Conservation (phyloP, 2,329 filamentous ascomycete genomes). For the Colletotrichum sp. region DNA sequence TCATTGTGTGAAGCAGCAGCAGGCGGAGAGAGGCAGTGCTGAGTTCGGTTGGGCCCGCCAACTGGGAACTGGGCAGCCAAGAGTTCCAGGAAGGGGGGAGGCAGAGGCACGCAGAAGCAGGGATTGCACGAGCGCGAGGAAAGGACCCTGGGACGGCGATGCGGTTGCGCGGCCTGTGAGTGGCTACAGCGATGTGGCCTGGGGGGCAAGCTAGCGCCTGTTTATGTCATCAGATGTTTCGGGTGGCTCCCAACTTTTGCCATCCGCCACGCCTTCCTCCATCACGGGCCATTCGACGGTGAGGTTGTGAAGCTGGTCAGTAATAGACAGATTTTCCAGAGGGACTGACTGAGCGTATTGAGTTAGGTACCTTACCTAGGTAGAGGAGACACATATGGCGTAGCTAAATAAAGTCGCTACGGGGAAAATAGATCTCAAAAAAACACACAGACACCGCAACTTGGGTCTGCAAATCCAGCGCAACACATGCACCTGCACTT, state of each 20-base stretch:
- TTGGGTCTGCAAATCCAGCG: neutral
- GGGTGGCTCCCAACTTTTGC: neutral
- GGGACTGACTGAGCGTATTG: neutral
- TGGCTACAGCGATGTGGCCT: neutral
- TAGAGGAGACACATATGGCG: neutral
- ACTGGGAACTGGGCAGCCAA: neutral
- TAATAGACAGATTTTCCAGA: neutral
- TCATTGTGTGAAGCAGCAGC: neutral
- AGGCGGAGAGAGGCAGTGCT: constrained; percentile 3
- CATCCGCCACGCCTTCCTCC: neutral
- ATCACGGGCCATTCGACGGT: neutral
- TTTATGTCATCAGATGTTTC: constrained; percentile 22
- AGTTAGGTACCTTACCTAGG: no score
- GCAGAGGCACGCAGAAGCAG: neutral
- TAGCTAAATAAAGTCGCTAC: neutral
- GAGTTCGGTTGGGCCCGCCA: constrained; percentile 11
- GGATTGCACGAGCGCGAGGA: neutral
- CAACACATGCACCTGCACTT: neutral
- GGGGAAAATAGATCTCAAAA: neutral
- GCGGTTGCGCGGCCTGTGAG: neutral
- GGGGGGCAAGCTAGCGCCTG: neutral
- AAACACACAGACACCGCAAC: neutral
- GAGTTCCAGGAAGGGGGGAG: neutral
- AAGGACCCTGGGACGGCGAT: neutral
- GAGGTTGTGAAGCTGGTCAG: neutral